Conservation (phyloP, 805 yeast genomes). For the Wickerhamiella domercqiae region DNA sequence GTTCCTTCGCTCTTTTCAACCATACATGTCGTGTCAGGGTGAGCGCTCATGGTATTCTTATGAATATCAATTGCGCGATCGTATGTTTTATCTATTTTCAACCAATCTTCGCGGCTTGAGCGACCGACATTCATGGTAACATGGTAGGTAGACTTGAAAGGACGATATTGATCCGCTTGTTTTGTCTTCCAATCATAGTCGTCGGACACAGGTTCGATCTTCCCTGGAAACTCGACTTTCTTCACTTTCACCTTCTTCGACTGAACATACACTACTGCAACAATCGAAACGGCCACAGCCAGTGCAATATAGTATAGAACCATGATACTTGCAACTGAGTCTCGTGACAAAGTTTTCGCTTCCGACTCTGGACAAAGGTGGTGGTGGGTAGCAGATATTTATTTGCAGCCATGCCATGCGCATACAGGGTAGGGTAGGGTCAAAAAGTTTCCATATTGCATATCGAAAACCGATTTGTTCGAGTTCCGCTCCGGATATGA, state of each 20-base stretch:
- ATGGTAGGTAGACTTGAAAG: constrained; percentile 46
- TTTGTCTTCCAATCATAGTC: constrained; percentile 6
- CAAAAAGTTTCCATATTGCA: no score
- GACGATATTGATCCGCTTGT: constrained; percentile 27
- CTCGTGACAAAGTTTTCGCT: no score
- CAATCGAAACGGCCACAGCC: no score
- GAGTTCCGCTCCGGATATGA: no score
- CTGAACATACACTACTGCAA: no score
- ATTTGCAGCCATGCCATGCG: no score
- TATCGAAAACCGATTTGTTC: no score
- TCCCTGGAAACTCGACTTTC: neutral
- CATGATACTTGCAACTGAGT: no score
- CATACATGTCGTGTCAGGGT: constrained; percentile 8
- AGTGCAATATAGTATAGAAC: no score
- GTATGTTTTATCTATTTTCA: constrained; percentile 39
- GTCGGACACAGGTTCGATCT: constrained; percentile 5
- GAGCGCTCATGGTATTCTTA: constrained; percentile 5
- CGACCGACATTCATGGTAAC: constrained; percentile 48
- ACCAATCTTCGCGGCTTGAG: constrained; percentile 37
- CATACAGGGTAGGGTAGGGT: no score
- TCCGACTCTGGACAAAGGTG: no score
- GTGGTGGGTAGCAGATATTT: no score
- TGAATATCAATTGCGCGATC: constrained; percentile 23
- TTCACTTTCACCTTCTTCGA: neutral
- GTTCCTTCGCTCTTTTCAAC: constrained; percentile 4